A percentile compares a stretch with the other conserved stretches of the same genome.
Evolutionary conservation across 768 basidiomycete species (phyloP).

Genomic region (Tylopilus vinaceipallidus): DNA sequence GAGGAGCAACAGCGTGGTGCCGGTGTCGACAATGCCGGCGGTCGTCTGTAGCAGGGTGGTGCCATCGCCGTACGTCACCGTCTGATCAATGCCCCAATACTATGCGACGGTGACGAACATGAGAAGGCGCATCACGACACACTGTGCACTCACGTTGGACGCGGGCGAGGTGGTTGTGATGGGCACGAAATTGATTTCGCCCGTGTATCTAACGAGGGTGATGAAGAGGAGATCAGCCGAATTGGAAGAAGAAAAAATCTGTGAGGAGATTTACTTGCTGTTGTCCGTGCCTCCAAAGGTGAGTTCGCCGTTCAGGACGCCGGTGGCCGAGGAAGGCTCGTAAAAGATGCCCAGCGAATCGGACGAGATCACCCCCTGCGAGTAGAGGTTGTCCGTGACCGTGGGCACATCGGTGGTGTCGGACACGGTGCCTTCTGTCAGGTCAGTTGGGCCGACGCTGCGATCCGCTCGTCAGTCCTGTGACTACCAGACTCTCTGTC

Average conservation of each 20-base stretch:
- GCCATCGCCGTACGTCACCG: slow-evolving; percentile 35
- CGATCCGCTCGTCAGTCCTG: neutral
- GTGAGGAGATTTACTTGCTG: slow-evolving; percentile 34
- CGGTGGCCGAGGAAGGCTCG: slow-evolving; percentile 40
- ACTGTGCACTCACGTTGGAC: slow-evolving; percentile 24
- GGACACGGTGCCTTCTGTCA: slow-evolving; percentile 45
- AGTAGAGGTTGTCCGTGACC: slow-evolving; percentile 55
- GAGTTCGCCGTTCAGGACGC: slow-evolving; percentile 50
- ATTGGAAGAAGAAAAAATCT: neutral
- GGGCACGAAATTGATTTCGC: slow-evolving; percentile 37
- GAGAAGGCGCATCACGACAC: neutral
- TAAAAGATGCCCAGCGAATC: slow-evolving; percentile 53
- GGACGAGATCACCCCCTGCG: slow-evolving; percentile 43
- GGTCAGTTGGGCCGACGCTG: slow-evolving; percentile 51
- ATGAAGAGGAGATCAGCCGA: neutral
- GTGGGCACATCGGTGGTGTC: slow-evolving; percentile 44
- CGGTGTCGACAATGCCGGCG: slow-evolving; percentile 52
- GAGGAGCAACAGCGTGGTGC: slow-evolving; percentile 53
- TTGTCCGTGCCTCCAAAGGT: slow-evolving; percentile 53
- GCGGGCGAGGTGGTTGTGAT: slow-evolving; percentile 49
- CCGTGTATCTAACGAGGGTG: slow-evolving; percentile 27
- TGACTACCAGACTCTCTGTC: neutral
- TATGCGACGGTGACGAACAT: slow-evolving; percentile 1
- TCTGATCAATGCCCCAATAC: slow-evolving; percentile 49
- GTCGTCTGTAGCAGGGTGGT: slow-evolving; percentile 35